phyloP scores from a whole-genome alignment of 2,329 filamentous ascomycete species.

The Ceratocystis eucalypticola region DNA sequence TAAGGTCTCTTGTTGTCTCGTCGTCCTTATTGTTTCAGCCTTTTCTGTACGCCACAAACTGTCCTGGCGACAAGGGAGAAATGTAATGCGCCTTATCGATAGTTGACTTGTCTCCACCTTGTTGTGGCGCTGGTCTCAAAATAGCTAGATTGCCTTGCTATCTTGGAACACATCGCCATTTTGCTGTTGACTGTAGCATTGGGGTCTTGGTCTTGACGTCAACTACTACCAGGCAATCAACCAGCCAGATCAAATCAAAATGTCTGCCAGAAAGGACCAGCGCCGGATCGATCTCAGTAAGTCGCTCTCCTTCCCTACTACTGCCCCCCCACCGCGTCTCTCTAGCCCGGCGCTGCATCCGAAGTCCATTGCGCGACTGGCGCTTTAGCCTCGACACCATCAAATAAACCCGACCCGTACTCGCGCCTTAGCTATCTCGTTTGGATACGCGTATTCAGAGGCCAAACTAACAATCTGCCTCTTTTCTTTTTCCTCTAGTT shows the following conservation, averaged over 20 bases:
- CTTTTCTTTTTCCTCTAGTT: slow-evolving; percentile 37
- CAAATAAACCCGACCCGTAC: not conserved
- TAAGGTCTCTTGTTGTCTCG: not conserved
- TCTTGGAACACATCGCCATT: slow-evolving; percentile 5
- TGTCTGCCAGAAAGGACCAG: slow-evolving; percentile 65
- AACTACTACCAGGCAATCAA: not conserved
- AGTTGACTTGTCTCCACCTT: not conserved
- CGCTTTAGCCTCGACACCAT: not conserved
- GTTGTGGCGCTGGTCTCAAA: not conserved
- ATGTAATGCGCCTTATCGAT: not conserved
- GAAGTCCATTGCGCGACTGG: not conserved
- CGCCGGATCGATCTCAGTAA: slow-evolving; percentile 58
- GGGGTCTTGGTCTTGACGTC: not conserved
- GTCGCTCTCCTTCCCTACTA: slow-evolving; percentile 21
- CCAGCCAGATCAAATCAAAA: slow-evolving; percentile 25
- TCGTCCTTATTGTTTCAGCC: not conserved
- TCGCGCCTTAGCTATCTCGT: not conserved
- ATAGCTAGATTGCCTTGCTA: not conserved
- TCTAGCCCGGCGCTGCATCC: not conserved
- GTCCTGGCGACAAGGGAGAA: not conserved
- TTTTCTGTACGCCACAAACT: not conserved
- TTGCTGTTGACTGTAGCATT: not conserved
- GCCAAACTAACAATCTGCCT: not conserved
- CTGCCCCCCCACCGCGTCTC: not conserved
- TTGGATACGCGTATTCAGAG: not conserved